Percentiles rank a stretch among this genome's conserved stretches.
Conservation (phyloP, 352 stramenopile species). For the Pythium utonaiense region DNA sequence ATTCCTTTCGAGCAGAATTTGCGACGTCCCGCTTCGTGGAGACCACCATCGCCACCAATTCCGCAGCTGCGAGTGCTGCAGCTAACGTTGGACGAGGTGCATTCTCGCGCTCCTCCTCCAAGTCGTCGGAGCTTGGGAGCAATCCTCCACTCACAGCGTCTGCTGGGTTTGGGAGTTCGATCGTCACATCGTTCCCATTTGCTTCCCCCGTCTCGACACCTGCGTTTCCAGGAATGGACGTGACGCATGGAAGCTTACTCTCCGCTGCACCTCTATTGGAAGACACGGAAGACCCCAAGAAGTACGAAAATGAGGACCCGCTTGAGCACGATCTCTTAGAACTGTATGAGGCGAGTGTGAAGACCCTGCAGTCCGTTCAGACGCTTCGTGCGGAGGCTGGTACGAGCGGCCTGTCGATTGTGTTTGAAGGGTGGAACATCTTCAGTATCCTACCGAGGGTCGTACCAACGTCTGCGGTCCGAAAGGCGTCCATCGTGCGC, state of each 20-base stretch:
- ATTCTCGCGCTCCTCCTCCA: not conserved
- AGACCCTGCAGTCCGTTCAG: conserved; percentile 47
- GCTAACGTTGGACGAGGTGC: not conserved
- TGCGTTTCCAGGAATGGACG: not conserved
- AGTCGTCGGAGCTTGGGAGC: not conserved
- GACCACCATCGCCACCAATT: not conserved
- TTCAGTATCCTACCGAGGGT: conserved; percentile 57
- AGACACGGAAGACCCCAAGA: not conserved
- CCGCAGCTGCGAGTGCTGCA: not conserved
- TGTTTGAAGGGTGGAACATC: conserved; percentile 63
- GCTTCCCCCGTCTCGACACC: conserved; percentile 18
- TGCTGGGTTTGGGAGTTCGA: conserved; percentile 1
- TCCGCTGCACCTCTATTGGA: not conserved
- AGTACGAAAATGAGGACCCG: conserved; percentile 29
- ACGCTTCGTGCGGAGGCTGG: conserved; percentile 56
- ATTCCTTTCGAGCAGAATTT: conserved; percentile 62
- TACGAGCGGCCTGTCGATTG: conserved; percentile 53
- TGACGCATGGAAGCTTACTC: not conserved
- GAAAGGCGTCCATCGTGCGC: conserved; percentile 32
- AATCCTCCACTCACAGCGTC: not conserved
- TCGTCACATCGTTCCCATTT: conserved; percentile 25
- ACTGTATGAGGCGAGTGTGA: conserved; percentile 49
- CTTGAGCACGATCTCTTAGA: conserved; percentile 51
- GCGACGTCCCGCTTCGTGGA: conserved; percentile 17
- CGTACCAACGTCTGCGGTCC: conserved; percentile 21